phyloP scores from a whole-genome alignment of 371 early-diverging fungal species.

The Circinella minor region DNA sequence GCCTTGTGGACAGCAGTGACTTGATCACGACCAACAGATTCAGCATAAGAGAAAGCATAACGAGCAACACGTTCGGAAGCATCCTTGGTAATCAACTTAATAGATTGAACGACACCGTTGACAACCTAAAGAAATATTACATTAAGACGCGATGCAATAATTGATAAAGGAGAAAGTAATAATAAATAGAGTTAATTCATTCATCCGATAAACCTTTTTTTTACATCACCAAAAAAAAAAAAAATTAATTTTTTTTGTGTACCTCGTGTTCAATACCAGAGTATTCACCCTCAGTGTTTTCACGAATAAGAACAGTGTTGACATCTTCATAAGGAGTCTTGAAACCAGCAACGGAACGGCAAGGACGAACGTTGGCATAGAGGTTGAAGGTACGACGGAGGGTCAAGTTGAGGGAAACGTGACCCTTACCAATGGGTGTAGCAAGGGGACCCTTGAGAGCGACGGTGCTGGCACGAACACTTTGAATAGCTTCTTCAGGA shows the following conservation, averaged over 20 bases:
- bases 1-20: conserved; percentile 98
- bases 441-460: conserved; percentile 98
- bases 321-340: conserved; percentile 96
- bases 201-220: background rate
- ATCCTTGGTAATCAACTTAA: conserved; percentile 97
- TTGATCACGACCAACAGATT: conserved; percentile 84
- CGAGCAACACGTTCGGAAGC: conserved; percentile 93
- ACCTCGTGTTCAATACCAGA: conserved; percentile 97
- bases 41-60: conserved; percentile 96
- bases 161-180: no score
- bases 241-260: background rate
- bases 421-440: conserved; percentile 98
- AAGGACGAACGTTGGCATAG: conserved; percentile 98
- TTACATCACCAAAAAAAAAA: background rate
- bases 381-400: conserved; percentile 96
- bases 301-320: conserved; percentile 97
- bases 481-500: conserved; percentile 89
- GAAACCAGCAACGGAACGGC: conserved; percentile 93
- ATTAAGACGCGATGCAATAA: background rate
- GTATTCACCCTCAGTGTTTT: conserved; percentile 99
- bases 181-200: background rate
- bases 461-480: conserved; percentile 93
- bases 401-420: conserved; percentile 98
- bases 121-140: conserved; percentile 62
- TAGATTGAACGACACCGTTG: conserved; percentile 96